Conservation (phyloP, 805 yeast genomes). For the Tetrapisispora pingtungensis region DNA sequence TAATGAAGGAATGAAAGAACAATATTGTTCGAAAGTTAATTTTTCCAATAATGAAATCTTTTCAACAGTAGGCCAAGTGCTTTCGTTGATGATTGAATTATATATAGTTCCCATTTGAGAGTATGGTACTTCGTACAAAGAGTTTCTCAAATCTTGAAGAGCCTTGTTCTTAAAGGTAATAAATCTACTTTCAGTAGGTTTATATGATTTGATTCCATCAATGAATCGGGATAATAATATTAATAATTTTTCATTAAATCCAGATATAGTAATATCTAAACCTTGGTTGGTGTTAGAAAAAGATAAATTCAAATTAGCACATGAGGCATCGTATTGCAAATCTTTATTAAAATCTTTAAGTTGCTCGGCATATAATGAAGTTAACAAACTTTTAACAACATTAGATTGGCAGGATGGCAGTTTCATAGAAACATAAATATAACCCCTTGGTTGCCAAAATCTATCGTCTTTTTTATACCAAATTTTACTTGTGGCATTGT, state of each 20-base stretch:
- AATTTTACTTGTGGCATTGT: constrained; percentile 40
- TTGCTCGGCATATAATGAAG: constrained; percentile 57
- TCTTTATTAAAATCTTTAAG: constrained; percentile 64
- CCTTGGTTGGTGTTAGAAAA: constrained; percentile 62
- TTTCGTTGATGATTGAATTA: constrained; percentile 59
- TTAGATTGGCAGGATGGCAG: constrained; percentile 53
- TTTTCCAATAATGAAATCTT: constrained; percentile 40
- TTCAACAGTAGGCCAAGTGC: constrained; percentile 55
- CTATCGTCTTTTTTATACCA: constrained; percentile 91
- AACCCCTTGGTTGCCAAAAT: constrained; percentile 81
- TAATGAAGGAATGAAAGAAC: constrained; percentile 42
- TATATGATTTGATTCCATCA: constrained; percentile 40
- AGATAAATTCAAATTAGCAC: constrained; percentile 62
- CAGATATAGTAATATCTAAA: constrained; percentile 53
- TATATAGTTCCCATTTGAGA: constrained; percentile 59
- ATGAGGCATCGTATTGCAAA: constrained; percentile 69
- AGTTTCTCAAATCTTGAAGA: constrained; percentile 54
- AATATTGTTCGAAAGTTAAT: constrained; percentile 42
- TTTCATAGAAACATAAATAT: constrained; percentile 52
- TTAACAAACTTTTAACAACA: constrained; percentile 46
- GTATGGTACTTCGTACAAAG: constrained; percentile 67
- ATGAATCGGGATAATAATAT: constrained; percentile 53
- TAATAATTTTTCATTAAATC: constrained; percentile 75
- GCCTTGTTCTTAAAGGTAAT: constrained; percentile 55
- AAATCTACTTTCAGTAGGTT: constrained; percentile 49